Conservation (phyloP, 768 basidiomycete genomes). For the Hortiboletus flavorubellus region DNA sequence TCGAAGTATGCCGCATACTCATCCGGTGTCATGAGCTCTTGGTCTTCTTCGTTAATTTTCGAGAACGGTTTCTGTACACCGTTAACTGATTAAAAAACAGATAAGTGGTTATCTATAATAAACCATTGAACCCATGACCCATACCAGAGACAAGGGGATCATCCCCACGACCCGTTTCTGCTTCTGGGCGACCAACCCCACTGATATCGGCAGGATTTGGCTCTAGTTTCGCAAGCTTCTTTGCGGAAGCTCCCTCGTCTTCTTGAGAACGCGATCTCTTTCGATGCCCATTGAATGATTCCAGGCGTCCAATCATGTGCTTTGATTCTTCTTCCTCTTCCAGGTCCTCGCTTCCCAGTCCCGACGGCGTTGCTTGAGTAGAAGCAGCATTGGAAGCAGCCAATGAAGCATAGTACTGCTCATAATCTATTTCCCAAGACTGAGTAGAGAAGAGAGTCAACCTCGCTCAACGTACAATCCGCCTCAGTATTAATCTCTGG, state of each 20-base stretch:
- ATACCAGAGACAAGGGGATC: constrained; percentile 71
- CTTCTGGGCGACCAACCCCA: neutral
- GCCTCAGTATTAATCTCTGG: constrained; percentile 53
- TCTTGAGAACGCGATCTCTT: constrained; percentile 71
- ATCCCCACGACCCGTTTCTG: constrained; percentile 1
- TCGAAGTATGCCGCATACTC: constrained; percentile 85
- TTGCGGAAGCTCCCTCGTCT: constrained; percentile 43
- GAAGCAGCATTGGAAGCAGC: constrained; percentile 62
- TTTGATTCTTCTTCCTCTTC: constrained; percentile 75
- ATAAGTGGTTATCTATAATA: neutral
- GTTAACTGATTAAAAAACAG: constrained; percentile 49
- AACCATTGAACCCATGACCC: constrained; percentile 18
- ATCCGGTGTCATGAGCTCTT: constrained; percentile 90
- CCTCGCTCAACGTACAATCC: constrained; percentile 51
- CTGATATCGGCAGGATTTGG: constrained; percentile 25
- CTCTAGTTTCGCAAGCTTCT: constrained; percentile 44
- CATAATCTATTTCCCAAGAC: constrained; percentile 54
- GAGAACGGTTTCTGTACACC: constrained; percentile 72
- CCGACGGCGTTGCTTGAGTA: constrained; percentile 58
- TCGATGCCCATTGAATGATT: constrained; percentile 66
- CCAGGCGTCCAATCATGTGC: constrained; percentile 61
- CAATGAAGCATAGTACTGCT: constrained; percentile 78
- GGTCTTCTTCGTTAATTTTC: constrained; percentile 86
- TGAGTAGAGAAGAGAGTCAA: neutral
- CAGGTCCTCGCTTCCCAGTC: constrained; percentile 50